Evolutionary conservation across 202 grass and related monocot genomes (phyloP).

Genomic region (Hordeum pubiflorum): DNA sequence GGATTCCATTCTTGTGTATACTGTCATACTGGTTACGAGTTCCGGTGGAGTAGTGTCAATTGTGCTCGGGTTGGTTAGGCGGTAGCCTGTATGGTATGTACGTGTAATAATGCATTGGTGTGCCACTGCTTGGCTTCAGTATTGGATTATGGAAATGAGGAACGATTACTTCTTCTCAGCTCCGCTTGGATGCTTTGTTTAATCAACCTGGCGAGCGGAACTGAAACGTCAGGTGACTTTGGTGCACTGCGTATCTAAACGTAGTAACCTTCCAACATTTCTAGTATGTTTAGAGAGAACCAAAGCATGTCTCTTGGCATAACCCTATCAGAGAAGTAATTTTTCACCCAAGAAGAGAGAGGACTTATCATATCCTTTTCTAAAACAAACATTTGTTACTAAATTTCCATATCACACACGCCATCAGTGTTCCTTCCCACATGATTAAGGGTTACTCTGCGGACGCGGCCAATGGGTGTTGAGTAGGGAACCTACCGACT

Average conservation of each 20-base stretch:
- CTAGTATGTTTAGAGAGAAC: not conserved
- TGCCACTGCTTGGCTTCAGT: constrained; percentile 3
- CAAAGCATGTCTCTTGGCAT: not conserved
- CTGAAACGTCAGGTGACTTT: not conserved
- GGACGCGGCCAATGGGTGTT: too few relatives aligned
- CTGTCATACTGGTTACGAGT: constrained; percentile 6
- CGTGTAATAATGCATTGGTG: constrained; percentile 44
- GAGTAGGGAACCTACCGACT: too few relatives aligned
- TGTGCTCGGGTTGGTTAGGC: constrained; percentile 19
- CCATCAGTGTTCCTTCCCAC: too few relatives aligned
- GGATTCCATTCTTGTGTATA: constrained; percentile 24
- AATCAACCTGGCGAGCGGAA: not conserved
- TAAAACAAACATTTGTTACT: not conserved
- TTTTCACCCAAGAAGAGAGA: too few relatives aligned
- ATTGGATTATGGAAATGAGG: constrained; percentile 6
- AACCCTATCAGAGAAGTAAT: too few relatives aligned
- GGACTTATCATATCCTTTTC: too few relatives aligned
- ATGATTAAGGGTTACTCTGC: too few relatives aligned
- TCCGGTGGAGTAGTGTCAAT: constrained; percentile 27
- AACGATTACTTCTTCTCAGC: not conserved
- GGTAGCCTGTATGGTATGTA: constrained; percentile 34
- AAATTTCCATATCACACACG: too few relatives aligned
- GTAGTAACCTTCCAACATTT: not conserved
- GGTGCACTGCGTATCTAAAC: not conserved
- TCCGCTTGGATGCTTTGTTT: not conserved